Evolutionary conservation across 306 rosid species (phyloP), one percentile per base, ranked within the genome.

Genomic region (Trifolium repens): DNA sequence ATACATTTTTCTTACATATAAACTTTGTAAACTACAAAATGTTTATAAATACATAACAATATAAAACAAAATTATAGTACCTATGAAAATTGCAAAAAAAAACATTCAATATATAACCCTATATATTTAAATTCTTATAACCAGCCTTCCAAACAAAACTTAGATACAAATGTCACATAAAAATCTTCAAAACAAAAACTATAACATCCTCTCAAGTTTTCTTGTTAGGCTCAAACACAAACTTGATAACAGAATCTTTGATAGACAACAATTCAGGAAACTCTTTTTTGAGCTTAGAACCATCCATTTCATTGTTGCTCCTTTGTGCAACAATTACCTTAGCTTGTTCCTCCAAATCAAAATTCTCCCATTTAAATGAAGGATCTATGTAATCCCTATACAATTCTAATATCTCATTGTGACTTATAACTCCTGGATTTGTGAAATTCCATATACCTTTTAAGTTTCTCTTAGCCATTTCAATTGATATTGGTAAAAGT

Each of bases 371-470:
- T 63, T 80, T 74, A 75, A 87, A 87, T 30, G 84, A 3, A 0
- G 93, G 91, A 26, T 91, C 92, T 1, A 91, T 84, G 74, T 85
- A 89, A 27, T 87, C 80, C 74, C 63, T 87, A 53, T 85, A 89
- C 89, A 89, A 69, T 55, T 91, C 88, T 54, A 85, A 69, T 58
- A 89, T 87, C 81, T 91, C 78, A 63, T 91, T 89, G 85, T 89
- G 93, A 79, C 90, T 84, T 35, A 91, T 85, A 32, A 82, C 93
- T 52, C 93, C 96, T 3, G 96, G 93, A 37, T 91, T 91, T 55
- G 93, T 91, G 84, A 91, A 87, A 85, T 91, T 91, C 96, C 96
- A 91, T 54, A 91, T 81, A 34, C 91, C 96, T 77, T 70, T 81
- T 65, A 86, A 72, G 70, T 78, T 78, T 76, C 89, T 91, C 81